These are phyloP conservation scores for Niveomyces coronatus DNA, from an alignment of 2,329 filamentous ascomycete genomes.

Conservation along the genomic window DNA sequence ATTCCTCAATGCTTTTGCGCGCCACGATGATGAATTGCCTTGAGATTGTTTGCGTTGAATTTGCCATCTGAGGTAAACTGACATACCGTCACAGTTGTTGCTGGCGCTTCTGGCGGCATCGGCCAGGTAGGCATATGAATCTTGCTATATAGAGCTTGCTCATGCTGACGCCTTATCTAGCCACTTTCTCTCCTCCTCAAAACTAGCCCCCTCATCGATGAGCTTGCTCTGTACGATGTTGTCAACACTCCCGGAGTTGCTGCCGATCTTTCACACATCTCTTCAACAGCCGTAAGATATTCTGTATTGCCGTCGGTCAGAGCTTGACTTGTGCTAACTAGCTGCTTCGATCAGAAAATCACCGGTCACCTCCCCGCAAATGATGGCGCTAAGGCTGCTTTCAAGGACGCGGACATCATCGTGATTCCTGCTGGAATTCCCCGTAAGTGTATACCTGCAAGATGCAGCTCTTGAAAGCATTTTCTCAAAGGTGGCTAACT, in stretches of 20 bases:
- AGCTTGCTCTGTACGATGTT: constrained; percentile 97
- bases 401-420: constrained; percentile 90
- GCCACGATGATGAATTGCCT: neutral
- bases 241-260: constrained; percentile 97
- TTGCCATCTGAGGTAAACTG: constrained; percentile 1
- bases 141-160: constrained; percentile 8
- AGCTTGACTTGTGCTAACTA: constrained; percentile 4
- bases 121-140: constrained; percentile 57
- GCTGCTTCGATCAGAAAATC: constrained; percentile 50
- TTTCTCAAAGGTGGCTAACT: constrained; percentile 18
- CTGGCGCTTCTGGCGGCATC: constrained; percentile 96
- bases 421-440: constrained; percentile 98
- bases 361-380: constrained; percentile 81
- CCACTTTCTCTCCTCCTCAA: constrained; percentile 95
- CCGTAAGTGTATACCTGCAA: too few relatives aligned
- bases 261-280: constrained; percentile 95
- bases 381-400: constrained; percentile 73
- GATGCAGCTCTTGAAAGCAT: too few relatives aligned
- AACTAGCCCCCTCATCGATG: constrained; percentile 74
- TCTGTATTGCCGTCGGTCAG: constrained; percentile 17
- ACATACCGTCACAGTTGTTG: constrained; percentile 51
- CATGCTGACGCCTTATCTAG: constrained; percentile 33
- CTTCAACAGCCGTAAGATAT: constrained; percentile 62
- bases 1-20: constrained; percentile 2
- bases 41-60: neutral